phyloP scores from a whole-genome alignment of 257 asterid species.

The Solanum chilense region DNA sequence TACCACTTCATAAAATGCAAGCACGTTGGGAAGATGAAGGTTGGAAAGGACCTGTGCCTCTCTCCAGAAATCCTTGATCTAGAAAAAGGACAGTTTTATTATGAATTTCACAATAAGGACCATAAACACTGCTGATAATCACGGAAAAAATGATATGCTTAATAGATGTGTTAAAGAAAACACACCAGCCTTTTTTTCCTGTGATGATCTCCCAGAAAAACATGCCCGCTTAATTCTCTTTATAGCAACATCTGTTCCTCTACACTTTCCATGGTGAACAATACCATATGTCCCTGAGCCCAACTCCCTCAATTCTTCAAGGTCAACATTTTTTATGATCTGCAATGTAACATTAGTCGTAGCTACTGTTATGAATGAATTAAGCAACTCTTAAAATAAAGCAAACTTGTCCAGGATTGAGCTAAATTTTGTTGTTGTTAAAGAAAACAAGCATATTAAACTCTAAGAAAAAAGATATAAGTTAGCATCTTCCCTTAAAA shows the following conservation, averaged over 20 bases:
- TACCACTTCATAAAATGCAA: constrained; percentile 81
- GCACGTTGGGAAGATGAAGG: constrained; percentile 73
- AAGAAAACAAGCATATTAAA: background rate
- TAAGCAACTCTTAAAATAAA: background rate
- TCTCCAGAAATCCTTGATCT: constrained; percentile 73
- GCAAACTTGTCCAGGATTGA: background rate
- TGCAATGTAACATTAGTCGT: constrained; percentile 3
- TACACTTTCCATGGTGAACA: constrained; percentile 74
- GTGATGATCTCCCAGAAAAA: constrained; percentile 58
- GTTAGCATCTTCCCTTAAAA: background rate
- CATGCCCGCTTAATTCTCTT: constrained; percentile 57
- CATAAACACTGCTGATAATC: background rate
- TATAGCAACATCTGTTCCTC: constrained; percentile 79
- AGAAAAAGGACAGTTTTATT: constrained; percentile 3
- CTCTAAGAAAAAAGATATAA: background rate
- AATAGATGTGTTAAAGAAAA: constrained; percentile 8
- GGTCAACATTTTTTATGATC: constrained; percentile 74
- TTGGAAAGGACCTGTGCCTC: constrained; percentile 63
- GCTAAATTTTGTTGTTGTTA: background rate
- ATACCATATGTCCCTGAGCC: constrained; percentile 86
- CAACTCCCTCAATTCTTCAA: constrained; percentile 65
- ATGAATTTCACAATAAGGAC: background rate
- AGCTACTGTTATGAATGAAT: background rate
- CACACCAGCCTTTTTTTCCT: constrained; percentile 68
- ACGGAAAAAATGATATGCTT: background rate